Conservation (phyloP, 2,329 filamentous ascomycete species). For the Microsporum ferrugineum region DNA sequence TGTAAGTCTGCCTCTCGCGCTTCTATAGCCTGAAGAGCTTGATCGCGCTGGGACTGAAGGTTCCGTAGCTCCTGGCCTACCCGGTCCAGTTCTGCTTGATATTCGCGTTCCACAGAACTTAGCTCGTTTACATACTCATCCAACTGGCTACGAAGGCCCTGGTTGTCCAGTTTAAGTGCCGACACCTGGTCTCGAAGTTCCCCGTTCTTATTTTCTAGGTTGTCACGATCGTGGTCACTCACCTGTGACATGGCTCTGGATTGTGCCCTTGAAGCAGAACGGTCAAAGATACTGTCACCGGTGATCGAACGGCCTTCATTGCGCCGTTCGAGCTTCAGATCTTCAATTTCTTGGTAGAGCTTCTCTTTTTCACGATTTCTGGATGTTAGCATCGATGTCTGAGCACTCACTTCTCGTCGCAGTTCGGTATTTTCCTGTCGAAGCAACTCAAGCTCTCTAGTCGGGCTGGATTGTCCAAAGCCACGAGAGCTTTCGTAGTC, state of each 20-base stretch:
- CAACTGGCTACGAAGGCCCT: slow-evolving; percentile 73
- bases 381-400: slow-evolving; percentile 95
- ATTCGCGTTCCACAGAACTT: slow-evolving; percentile 56
- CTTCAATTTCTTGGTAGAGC: slow-evolving; percentile 92
- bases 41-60: slow-evolving; percentile 73
- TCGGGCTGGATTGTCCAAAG: slow-evolving; percentile 50
- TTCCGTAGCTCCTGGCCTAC: slow-evolving; percentile 68
- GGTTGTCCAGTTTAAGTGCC: slow-evolving; percentile 75
- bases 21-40: slow-evolving; percentile 63
- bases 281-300: slow-evolving; percentile 82
- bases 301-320: slow-evolving; percentile 51
- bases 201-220: slow-evolving; percentile 72
- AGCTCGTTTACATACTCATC: slow-evolving; percentile 71
- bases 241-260: slow-evolving; percentile 62
- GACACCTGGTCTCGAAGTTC: slow-evolving; percentile 78
- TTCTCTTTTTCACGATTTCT: slow-evolving; percentile 90
- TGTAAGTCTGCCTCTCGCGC: slow-evolving; percentile 45
- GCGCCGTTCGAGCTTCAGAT: slow-evolving; percentile 79
- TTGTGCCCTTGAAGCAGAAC: slow-evolving; percentile 78
- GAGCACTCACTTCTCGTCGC: slow-evolving; percentile 81
- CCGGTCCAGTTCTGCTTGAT: slow-evolving; percentile 72
- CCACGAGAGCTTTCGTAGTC: slow-evolving; percentile 34
- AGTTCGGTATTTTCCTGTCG: slow-evolving; percentile 88
- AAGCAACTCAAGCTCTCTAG: slow-evolving; percentile 74
- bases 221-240: slow-evolving; percentile 69